These are phyloP conservation scores for Potentilla sterilis DNA, from an alignment of 306 rosid genomes.

Conservation along the genomic window DNA sequence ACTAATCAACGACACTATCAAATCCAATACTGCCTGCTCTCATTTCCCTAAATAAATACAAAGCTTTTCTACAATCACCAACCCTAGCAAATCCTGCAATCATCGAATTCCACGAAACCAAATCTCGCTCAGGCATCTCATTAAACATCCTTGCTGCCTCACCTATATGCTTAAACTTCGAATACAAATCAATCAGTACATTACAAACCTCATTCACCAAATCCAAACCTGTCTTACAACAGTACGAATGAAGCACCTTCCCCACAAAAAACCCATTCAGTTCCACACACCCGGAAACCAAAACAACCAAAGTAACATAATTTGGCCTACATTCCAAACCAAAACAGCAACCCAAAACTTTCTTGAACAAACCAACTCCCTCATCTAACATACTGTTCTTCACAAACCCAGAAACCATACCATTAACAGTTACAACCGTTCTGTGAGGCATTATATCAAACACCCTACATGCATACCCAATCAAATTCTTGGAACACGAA, in stretches of 20 bases:
- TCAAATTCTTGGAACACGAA: constrained; percentile 9
- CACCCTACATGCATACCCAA: constrained; percentile 18
- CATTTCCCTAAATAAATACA: constrained; percentile 25
- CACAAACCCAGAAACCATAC: constrained; percentile 21
- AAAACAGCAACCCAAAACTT: neutral
- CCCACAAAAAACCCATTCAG: constrained; percentile 13
- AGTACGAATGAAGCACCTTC: constrained; percentile 18
- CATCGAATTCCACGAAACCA: constrained; percentile 29
- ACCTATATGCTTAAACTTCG: constrained; percentile 13
- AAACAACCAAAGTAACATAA: constrained; percentile 25
- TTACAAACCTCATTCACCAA: constrained; percentile 17
- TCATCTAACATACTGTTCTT: constrained; percentile 5
- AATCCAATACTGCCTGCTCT: constrained; percentile 7
- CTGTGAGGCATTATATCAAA: constrained; percentile 17
- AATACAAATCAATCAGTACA: constrained; percentile 23
- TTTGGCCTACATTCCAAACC: constrained; percentile 23
- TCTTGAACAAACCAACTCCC: constrained; percentile 18
- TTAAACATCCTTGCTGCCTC: constrained; percentile 13
- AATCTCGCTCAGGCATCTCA: constrained; percentile 25
- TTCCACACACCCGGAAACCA: constrained; percentile 26
- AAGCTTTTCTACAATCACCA: constrained; percentile 17
- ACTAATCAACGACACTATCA: constrained; percentile 20
- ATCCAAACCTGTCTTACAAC: constrained; percentile 18
- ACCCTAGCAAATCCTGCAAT: constrained; percentile 22
- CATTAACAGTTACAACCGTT: constrained; percentile 24